Conservation (phyloP, 345 rosid genomes). For the Abelmoschus esculentus region DNA sequence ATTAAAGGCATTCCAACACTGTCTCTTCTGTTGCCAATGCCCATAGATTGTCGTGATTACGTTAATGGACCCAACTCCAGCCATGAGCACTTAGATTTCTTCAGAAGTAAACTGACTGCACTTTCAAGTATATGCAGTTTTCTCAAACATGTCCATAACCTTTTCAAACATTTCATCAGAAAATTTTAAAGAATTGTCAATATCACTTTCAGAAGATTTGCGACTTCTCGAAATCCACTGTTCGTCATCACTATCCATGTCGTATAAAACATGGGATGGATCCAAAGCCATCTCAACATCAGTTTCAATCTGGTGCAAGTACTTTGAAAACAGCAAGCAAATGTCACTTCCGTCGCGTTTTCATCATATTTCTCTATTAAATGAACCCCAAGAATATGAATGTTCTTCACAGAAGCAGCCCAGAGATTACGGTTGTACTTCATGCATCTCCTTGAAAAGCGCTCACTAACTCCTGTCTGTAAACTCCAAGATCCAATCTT, state of each 20-base stretch:
- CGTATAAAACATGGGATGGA: slow-evolving; percentile 69
- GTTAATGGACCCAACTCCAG: slow-evolving; percentile 48
- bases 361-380: slow-evolving; percentile 61
- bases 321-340: slow-evolving; percentile 46
- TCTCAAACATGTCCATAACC: slow-evolving; percentile 78
- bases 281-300: slow-evolving; percentile 93
- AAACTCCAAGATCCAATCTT: slow-evolving; percentile 90
- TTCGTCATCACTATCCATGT: slow-evolving; percentile 97
- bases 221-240: slow-evolving; percentile 42
- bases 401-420: slow-evolving; percentile 75
- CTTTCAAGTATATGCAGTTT: slow-evolving; percentile 66
- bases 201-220: slow-evolving; percentile 38
- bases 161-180: slow-evolving; percentile 70
- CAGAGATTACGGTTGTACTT: slow-evolving; percentile 75
- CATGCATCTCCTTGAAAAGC: slow-evolving; percentile 90
- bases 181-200: slow-evolving; percentile 27
- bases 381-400: slow-evolving; percentile 93
- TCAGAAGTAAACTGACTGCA: slow-evolving; percentile 54
- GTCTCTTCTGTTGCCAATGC: slow-evolving; percentile 79
- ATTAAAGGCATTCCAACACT: slow-evolving; percentile 77
- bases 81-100: slow-evolving; percentile 59
- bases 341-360: slow-evolving; percentile 36
- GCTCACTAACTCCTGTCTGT: slow-evolving; percentile 87
- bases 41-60: slow-evolving; percentile 44
- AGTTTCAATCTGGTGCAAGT: slow-evolving; percentile 67